Percentiles rank a stretch among this genome's conserved stretches.
Evolutionary conservation across 2,329 filamentous ascomycete genomes (phyloP).

Genomic region (Aureobasidium melanogenum): DNA sequence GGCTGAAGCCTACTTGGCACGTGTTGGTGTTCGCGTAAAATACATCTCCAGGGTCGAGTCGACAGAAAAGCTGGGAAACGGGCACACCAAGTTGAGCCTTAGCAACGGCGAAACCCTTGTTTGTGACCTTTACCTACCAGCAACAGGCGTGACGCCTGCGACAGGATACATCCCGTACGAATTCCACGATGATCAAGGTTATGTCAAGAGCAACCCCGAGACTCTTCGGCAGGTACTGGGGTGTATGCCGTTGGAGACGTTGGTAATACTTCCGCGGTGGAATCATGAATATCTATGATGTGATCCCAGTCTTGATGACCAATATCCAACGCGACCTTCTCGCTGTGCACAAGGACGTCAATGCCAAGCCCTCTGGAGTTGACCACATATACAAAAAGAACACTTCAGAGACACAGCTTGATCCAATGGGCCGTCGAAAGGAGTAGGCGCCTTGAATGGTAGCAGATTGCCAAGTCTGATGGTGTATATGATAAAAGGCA

Average conservation of each 20-base stretch:
- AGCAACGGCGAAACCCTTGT: conserved; percentile 38
- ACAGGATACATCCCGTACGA: conserved; percentile 41
- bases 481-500: conserved; percentile 21
- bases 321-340: conserved; percentile 42
- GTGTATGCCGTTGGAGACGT: conserved; percentile 44
- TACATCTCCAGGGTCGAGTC: conserved; percentile 22
- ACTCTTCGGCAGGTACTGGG: conserved; percentile 39
- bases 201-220: conserved; percentile 38
- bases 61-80: conserved; percentile 25
- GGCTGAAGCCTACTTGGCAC: conserved; percentile 38
- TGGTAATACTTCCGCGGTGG: conserved; percentile 33
- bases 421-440: conserved; percentile 31
- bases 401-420: conserved; percentile 27
- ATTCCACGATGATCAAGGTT: conserved; percentile 38
- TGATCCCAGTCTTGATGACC: conserved; percentile 31
- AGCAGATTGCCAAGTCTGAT: conserved; percentile 28
- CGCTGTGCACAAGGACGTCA: conserved; percentile 19
- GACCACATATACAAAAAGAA: conserved; percentile 26
- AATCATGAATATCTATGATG: conserved; percentile 31
- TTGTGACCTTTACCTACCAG: conserved; percentile 46
- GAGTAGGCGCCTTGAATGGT: conserved; percentile 30
- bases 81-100: conserved; percentile 35
- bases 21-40: conserved; percentile 35
- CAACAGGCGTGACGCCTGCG: conserved; percentile 44
- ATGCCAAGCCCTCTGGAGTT: conserved; percentile 19